A percentile compares a stretch with the other conserved stretches of the same genome.
Evolutionary conservation across 1,284 basidiomycete genomes (phyloP).

Genomic region (Sanghuangporus baumii): DNA sequence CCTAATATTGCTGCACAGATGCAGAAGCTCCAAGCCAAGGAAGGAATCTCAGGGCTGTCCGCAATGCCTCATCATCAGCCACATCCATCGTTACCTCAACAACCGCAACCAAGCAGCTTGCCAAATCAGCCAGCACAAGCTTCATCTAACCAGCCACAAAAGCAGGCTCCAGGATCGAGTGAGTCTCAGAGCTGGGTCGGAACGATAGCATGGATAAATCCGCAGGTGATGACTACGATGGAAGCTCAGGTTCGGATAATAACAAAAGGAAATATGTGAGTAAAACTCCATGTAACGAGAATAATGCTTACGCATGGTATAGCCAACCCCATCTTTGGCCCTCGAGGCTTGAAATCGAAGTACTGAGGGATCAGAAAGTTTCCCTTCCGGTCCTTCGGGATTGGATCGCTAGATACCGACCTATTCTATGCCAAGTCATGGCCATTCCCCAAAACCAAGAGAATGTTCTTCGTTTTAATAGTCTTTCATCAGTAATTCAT

Average conservation of each 20-base stretch:
- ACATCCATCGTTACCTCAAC: slow-evolving; percentile 3
- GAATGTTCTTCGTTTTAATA: slow-evolving; percentile 35
- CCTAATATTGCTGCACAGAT: slow-evolving; percentile 38
- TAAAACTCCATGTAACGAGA: not conserved
- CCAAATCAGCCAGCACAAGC: slow-evolving; percentile 13
- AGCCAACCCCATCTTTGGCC: slow-evolving; percentile 57
- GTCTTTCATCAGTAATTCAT: not conserved
- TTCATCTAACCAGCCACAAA: not conserved
- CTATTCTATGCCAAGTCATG: slow-evolving; percentile 22
- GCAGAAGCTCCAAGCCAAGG: slow-evolving; percentile 47
- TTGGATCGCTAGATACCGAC: slow-evolving; percentile 42
- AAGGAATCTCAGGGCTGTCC: slow-evolving; percentile 19
- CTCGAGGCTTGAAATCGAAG: slow-evolving; percentile 34
- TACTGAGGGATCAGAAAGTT: slow-evolving; percentile 39
- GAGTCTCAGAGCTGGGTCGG: slow-evolving; percentile 43
- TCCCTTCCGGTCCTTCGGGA: slow-evolving; percentile 34
- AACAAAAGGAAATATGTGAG: slow-evolving; percentile 28
- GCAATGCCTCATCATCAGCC: not conserved
- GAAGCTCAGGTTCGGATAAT: slow-evolving; percentile 32
- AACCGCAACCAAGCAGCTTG: slow-evolving; percentile 7
- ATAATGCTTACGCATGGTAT: not conserved
- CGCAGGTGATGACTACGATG: slow-evolving; percentile 18
- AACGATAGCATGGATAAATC: slow-evolving; percentile 37
- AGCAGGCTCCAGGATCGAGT: not conserved
- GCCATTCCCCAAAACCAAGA: slow-evolving; percentile 23